Percentiles rank a stretch among this genome's conserved stretches.
Conservation (phyloP, 306 rosid species). For the Begonia peltatifolia region DNA sequence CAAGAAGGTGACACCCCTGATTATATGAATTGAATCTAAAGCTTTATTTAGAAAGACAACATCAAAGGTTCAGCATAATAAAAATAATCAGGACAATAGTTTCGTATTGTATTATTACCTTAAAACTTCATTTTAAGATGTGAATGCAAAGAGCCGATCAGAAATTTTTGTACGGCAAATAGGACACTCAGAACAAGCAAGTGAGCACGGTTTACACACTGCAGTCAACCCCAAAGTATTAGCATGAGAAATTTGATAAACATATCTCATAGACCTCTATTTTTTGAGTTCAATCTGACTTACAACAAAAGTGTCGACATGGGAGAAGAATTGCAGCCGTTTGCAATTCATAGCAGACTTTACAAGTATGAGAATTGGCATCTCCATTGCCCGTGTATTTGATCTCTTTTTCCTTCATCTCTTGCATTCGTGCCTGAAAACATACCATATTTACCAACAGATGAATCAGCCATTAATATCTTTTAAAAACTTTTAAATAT, state of each 20-base stretch:
- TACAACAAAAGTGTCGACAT: constrained; percentile 94
- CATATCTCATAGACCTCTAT: background rate
- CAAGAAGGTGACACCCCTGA: no score
- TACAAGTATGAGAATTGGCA: constrained; percentile 78
- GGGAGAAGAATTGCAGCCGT: constrained; percentile 97
- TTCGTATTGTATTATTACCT: constrained; percentile 18
- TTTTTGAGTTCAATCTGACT: constrained; percentile 17
- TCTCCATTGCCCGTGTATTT: constrained; percentile 69
- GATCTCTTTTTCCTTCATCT: constrained; percentile 90
- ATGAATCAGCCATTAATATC: no score
- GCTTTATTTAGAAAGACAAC: no score
- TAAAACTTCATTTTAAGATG: constrained; percentile 35
- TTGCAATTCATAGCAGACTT: constrained; percentile 94
- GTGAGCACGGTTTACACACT: constrained; percentile 93
- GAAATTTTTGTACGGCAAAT: constrained; percentile 87
- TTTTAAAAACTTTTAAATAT: no score
- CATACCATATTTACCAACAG: constrained; percentile 1
- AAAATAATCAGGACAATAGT: no score
- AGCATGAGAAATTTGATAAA: no score
- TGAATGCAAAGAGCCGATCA: constrained; percentile 94
- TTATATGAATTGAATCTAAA: no score
- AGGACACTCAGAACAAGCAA: constrained; percentile 97
- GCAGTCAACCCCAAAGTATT: constrained; percentile 8
- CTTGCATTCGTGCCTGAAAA: constrained; percentile 89
- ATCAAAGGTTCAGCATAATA: no score